Percentiles rank a stretch among this genome's conserved stretches.
phyloP scores from a whole-genome alignment of 2,329 filamentous ascomycete species.

The Fusarium gaditjirri region DNA sequence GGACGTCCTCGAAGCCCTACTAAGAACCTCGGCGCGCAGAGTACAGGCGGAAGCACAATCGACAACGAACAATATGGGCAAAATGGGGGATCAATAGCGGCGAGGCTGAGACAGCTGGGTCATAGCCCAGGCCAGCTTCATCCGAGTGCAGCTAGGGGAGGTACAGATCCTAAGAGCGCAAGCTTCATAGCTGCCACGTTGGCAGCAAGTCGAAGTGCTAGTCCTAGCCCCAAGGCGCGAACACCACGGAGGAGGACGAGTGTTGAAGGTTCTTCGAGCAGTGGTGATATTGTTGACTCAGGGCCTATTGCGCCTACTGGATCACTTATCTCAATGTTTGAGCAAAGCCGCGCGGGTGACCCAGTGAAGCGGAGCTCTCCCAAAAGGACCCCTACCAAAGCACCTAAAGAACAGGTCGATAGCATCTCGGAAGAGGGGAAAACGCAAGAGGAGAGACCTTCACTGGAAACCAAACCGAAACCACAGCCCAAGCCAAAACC shows the following conservation, averaged over 20 bases:
- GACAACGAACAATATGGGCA: slow-evolving; percentile 34
- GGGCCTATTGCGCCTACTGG: slow-evolving; percentile 70
- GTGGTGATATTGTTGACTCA: slow-evolving; percentile 56
- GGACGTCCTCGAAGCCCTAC: slow-evolving; percentile 47
- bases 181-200: slow-evolving; percentile 68
- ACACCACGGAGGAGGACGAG: slow-evolving; percentile 47
- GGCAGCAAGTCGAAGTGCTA: slow-evolving; percentile 63
- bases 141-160: slow-evolving; percentile 19
- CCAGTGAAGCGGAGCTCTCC: slow-evolving; percentile 49
- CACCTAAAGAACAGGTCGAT: slow-evolving; percentile 12
- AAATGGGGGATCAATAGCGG: slow-evolving; percentile 35
- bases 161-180: slow-evolving; percentile 60
- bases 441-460: not conserved
- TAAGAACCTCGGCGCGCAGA: slow-evolving; percentile 50
- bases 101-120: slow-evolving; percentile 42
- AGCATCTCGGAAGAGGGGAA: slow-evolving; percentile 25
- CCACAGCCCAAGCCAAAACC: slow-evolving; percentile 42
- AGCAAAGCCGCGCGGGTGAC: slow-evolving; percentile 57
- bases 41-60: slow-evolving; percentile 51
- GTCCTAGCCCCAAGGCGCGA: slow-evolving; percentile 47
- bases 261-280: slow-evolving; percentile 43
- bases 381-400: slow-evolving; percentile 30
- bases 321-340: slow-evolving; percentile 75
- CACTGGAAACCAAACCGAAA: slow-evolving; percentile 44
- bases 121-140: slow-evolving; percentile 35